phyloP scores from a whole-genome alignment of 306 rosid species.

The Alnus glutinosa region DNA sequence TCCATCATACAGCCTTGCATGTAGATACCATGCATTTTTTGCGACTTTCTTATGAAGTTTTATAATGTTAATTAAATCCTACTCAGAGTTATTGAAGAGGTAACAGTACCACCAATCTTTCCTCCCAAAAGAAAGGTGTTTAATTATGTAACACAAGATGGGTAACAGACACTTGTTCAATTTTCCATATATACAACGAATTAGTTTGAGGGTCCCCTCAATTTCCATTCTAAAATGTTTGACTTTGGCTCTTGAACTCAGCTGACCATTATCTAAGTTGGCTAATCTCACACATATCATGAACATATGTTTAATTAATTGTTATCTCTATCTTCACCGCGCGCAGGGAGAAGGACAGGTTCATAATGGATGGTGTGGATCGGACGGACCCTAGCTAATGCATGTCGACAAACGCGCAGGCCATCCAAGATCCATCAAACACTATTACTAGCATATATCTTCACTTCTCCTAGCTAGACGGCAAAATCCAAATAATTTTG shows the following conservation, averaged over 20 bases:
- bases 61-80: background rate
- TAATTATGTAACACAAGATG: background rate
- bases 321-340: background rate
- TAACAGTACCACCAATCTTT: background rate
- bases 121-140: background rate
- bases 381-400: background rate
- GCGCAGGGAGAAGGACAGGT: background rate
- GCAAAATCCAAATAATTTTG: no score
- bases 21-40: background rate
- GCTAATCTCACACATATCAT: background rate
- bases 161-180: background rate
- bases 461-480: no score
- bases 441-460: no score
- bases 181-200: background rate
- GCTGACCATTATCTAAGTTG: background rate
- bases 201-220: background rate
- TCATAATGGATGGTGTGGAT: background rate
- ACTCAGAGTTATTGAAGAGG: constrained; percentile 3
- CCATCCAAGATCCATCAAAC: background rate
- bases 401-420: background rate
- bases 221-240: background rate
- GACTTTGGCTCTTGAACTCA: background rate
- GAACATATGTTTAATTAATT: background rate
- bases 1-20: background rate
- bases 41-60: background rate